Evolutionary conservation across 306 rosid species (phyloP), one percentile per base, ranked within the genome.

Genomic region (Hippophae gyantsensis): DNA sequence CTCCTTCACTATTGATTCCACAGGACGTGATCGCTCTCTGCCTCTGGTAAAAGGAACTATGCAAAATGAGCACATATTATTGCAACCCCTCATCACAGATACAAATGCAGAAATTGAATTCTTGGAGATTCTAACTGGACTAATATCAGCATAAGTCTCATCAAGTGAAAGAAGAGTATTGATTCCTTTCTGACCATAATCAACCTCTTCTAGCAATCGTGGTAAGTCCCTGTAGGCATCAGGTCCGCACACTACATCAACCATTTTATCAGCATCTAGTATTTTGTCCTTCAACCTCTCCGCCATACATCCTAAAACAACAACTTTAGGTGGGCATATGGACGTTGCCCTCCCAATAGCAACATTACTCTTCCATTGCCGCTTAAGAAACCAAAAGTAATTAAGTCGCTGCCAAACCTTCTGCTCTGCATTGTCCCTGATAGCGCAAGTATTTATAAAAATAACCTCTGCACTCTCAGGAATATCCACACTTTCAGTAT

Each of bases 391-490:
- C 99, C 99, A 93, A 77, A 93, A 85, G 76, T 93, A 93, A 70
- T 93, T 88, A 73, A 93, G 99, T 78, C 97, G 82, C 71, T 93
- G 97, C 99, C 99, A 88, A 52, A 92, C 99, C 75, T 86, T 88
- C 78, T 85, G 96, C 48, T 92, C 99, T 0, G 99, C 99, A 70
- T 93, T 93, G 54, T 93, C 99, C 79, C 99, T 86, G 55, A 93
- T 93, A 32, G 99, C 97, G 67, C 99, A 93, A 6, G 99, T 93
- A 65, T 92, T 92, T 68, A 92, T 92, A 49, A 92, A 92, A 84
- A 93, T 86, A 25, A 88, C 71, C 70, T 93, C 99, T 3, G 99
- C 97, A 52, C 70, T 86, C 85, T 93, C 99, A 6, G 97, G 97
- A 69, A 55, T 79, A 68, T 81, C 79, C 61, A 80, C 99, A 14